Conservation (phyloP, 2,329 filamentous ascomycete species). For the Hypoxylon sp. region DNA sequence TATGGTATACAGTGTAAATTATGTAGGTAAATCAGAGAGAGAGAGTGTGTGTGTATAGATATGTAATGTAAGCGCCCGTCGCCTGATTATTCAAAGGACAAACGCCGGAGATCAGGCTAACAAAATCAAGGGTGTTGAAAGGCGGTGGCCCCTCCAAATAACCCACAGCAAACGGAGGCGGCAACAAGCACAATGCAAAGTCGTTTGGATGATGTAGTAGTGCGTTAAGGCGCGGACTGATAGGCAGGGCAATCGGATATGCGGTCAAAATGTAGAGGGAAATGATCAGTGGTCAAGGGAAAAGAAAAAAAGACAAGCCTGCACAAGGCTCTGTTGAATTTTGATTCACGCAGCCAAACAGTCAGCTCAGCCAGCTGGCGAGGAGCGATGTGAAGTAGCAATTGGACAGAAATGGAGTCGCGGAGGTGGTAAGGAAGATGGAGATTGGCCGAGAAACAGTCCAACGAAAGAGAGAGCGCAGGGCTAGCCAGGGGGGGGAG, state of each 20-base stretch:
- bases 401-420: constrained; percentile 25
- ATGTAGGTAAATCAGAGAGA: too few relatives aligned
- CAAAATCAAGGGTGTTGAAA: not conserved
- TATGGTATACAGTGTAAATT: not conserved
- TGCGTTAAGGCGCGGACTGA: constrained; percentile 14
- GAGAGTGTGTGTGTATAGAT: too few relatives aligned
- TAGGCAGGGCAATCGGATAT: constrained; percentile 20
- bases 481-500: constrained; percentile 8
- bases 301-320: constrained; percentile 8
- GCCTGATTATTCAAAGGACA: constrained; percentile 15
- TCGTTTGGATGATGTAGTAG: constrained; percentile 21
- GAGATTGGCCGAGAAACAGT: constrained; percentile 27
- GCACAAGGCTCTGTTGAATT: constrained; percentile 23
- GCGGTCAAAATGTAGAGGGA: constrained; percentile 24
- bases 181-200: constrained; percentile 9
- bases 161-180: constrained; percentile 23
- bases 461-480: constrained; percentile 16
- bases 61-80: constrained; percentile 18
- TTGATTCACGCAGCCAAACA: constrained; percentile 21
- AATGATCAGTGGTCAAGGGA: constrained; percentile 27
- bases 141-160: not conserved
- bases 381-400: constrained; percentile 21
- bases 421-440: constrained; percentile 19
- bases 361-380: constrained; percentile 12
- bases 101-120: constrained; percentile 20